These are phyloP conservation scores for Morella rubra DNA, from an alignment of 306 rosid species.

Conservation along the genomic window DNA sequence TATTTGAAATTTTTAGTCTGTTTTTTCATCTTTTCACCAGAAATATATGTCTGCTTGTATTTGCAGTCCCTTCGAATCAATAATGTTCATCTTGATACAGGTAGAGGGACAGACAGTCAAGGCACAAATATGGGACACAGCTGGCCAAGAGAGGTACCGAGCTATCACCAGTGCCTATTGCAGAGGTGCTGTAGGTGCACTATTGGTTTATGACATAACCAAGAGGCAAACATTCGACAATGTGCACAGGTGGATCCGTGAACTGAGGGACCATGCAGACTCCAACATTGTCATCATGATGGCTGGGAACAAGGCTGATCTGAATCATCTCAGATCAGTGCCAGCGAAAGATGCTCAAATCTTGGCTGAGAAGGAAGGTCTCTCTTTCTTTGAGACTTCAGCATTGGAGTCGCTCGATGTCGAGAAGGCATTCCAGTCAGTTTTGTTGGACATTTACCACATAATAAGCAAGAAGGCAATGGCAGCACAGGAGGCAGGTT, in stretches of 20 bases:
- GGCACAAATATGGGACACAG: slow-evolving; percentile 95
- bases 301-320: slow-evolving; percentile 71
- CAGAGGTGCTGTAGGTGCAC: slow-evolving; percentile 84
- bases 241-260: slow-evolving; percentile 73
- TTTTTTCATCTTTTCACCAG: background rate
- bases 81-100: slow-evolving; percentile 33
- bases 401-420: slow-evolving; percentile 69
- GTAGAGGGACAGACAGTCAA: slow-evolving; percentile 81
- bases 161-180: slow-evolving; percentile 84
- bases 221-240: slow-evolving; percentile 77
- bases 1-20: background rate
- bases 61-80: background rate
- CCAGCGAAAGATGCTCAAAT: slow-evolving; percentile 57
- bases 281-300: slow-evolving; percentile 75
- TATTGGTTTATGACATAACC: slow-evolving; percentile 74
- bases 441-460: slow-evolving; percentile 69
- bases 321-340: slow-evolving; percentile 64
- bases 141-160: slow-evolving; percentile 85
- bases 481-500: slow-evolving; percentile 70
- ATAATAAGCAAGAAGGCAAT: slow-evolving; percentile 72
- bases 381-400: slow-evolving; percentile 69
- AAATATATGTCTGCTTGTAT: background rate
- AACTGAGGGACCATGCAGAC: slow-evolving; percentile 76
- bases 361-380: slow-evolving; percentile 63
- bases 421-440: slow-evolving; percentile 77